Evolutionary conservation across 257 asterid genomes (phyloP).

Genomic region (Pogostemon cablin): DNA sequence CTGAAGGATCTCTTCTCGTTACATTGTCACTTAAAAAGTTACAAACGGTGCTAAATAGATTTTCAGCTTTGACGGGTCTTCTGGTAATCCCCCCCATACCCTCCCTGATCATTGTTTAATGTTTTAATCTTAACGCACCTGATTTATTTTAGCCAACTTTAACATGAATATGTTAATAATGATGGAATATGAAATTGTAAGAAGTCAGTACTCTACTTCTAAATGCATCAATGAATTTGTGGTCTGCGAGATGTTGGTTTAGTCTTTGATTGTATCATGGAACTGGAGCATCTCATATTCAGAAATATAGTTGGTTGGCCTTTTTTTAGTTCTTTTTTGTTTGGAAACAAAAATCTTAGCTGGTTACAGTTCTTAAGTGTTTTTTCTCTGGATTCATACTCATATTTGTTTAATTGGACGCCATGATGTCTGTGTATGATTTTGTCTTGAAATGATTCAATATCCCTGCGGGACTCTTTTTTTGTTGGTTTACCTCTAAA

Average conservation of each 20-base stretch:
- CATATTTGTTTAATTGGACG: conserved; percentile 11
- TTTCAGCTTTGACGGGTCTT: conserved; percentile 94
- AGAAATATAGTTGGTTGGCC: neutral
- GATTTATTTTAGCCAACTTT: neutral
- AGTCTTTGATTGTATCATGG: neutral
- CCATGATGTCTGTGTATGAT: neutral
- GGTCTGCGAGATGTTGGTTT: neutral
- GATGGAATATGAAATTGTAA: conserved; percentile 2
- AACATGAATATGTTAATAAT: neutral
- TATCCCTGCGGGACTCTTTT: neutral
- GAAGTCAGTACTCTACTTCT: conserved; percentile 1
- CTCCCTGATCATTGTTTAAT: conserved; percentile 21
- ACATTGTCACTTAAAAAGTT: conserved; percentile 76
- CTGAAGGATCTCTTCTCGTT: conserved; percentile 82
- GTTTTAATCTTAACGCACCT: conserved; percentile 30
- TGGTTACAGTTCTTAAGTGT: conserved; percentile 2
- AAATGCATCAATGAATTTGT: neutral
- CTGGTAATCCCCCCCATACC: conserved; percentile 57
- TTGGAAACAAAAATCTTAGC: neutral
- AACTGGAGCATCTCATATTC: conserved; percentile 1
- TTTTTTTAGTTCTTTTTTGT: neutral
- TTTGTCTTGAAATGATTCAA: neutral
- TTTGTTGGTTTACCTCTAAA: neutral
- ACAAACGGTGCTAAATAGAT: conserved; percentile 76
- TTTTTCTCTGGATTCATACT: conserved; percentile 1